A percentile compares a stretch with the other conserved stretches of the same genome.
These are phyloP conservation scores for Suillus cothurnatus DNA, from an alignment of 768 basidiomycete species.

Conservation along the genomic window DNA sequence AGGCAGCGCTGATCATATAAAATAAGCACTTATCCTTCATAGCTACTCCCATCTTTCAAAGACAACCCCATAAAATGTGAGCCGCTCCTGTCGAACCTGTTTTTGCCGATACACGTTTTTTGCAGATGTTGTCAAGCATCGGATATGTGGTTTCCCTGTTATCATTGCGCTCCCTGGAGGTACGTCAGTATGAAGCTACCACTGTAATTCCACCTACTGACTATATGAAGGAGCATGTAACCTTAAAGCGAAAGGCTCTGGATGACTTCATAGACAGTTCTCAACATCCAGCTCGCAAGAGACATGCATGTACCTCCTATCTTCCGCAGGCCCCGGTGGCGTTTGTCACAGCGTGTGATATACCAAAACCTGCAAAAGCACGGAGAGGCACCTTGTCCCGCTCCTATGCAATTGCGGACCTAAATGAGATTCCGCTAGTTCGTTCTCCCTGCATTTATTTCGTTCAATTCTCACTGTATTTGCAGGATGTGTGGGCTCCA, in stretches of 20 bases:
- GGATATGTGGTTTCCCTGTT: not conserved
- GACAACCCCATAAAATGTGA: too few relatives aligned
- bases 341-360: not conserved
- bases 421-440: too few relatives aligned
- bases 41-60: not conserved
- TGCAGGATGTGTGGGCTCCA: too few relatives aligned
- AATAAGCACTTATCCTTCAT: not conserved
- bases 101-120: not conserved
- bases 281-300: not conserved
- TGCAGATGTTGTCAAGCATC: not conserved
- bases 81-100: not conserved
- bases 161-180: not conserved
- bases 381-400: not conserved
- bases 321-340: not conserved
- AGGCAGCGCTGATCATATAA: not conserved
- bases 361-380: not conserved
- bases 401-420: too few relatives aligned
- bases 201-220: not conserved
- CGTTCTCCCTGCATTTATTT: too few relatives aligned
- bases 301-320: not conserved
- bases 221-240: not conserved
- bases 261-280: not conserved
- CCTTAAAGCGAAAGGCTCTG: not conserved
- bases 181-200: not conserved
- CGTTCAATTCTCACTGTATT: too few relatives aligned